A percentile compares a stretch with the other conserved stretches of the same genome.
Evolutionary conservation across 371 early-diverging fungal species (phyloP).

Genomic region (Mortierella sp.): DNA sequence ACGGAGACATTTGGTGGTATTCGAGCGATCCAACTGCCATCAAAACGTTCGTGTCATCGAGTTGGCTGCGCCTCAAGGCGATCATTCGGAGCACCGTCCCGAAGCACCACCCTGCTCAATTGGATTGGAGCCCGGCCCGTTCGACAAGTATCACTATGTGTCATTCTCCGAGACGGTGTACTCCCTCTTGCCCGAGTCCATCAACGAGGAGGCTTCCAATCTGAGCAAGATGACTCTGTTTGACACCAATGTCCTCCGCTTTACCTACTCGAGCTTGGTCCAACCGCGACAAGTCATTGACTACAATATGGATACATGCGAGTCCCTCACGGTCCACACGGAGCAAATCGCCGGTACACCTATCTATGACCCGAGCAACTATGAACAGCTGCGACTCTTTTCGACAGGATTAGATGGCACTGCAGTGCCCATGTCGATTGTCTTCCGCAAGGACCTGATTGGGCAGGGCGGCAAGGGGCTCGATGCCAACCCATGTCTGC

Average conservation of each 20-base stretch:
- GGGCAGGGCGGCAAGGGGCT: slow-evolving; percentile 47
- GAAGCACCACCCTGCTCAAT: slow-evolving; percentile 39
- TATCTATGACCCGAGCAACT: slow-evolving; percentile 48
- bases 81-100: slow-evolving; percentile 18
- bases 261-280: slow-evolving; percentile 67
- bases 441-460: slow-evolving; percentile 63
- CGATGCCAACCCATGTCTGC: slow-evolving; percentile 63
- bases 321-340: slow-evolving; percentile 62
- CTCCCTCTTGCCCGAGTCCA: slow-evolving; percentile 53
- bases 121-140: slow-evolving; percentile 42
- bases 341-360: slow-evolving; percentile 60
- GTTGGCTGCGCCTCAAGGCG: slow-evolving; percentile 25
- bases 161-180: slow-evolving; percentile 73
- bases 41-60: slow-evolving; percentile 69
- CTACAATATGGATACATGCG: slow-evolving; percentile 66
- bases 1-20: slow-evolving; percentile 65
- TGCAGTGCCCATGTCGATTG: slow-evolving; percentile 68
- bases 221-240: slow-evolving; percentile 55
- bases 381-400: slow-evolving; percentile 59
- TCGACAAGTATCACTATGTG: slow-evolving; percentile 69
- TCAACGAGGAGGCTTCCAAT: slow-evolving; percentile 66
- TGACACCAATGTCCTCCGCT: slow-evolving; percentile 57
- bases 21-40: slow-evolving; percentile 73
- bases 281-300: slow-evolving; percentile 72
- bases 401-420: slow-evolving; percentile 70